Percentiles rank a stretch among this genome's conserved stretches.
phyloP scores from a whole-genome alignment of 2,329 filamentous ascomycete species.

The Chaetothyriales sp. region DNA sequence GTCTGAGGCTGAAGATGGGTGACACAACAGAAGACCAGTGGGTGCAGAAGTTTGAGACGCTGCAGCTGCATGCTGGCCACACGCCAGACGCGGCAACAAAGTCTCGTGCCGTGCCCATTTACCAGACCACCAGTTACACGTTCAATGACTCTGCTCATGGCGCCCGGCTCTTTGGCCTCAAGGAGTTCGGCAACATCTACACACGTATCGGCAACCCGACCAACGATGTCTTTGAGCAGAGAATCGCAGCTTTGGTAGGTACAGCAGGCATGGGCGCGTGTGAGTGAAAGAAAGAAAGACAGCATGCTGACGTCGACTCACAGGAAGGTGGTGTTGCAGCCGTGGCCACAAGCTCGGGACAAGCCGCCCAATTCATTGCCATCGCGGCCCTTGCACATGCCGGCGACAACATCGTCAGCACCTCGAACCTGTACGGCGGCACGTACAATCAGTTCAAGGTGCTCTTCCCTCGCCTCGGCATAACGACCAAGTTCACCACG shows the following conservation, averaged over 20 bases:
- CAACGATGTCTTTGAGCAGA: conserved; percentile 87
- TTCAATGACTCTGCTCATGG: conserved; percentile 97
- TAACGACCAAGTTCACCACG: conserved; percentile 66
- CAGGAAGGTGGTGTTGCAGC: conserved; percentile 57
- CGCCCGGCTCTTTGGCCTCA: conserved; percentile 85
- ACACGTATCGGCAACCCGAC: conserved; percentile 93
- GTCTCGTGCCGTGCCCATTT: conserved; percentile 84
- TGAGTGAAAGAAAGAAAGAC: conserved; percentile 37
- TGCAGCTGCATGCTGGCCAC: conserved; percentile 75
- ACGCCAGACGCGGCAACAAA: conserved; percentile 68
- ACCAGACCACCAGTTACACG: conserved; percentile 79
- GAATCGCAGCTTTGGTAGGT: conserved; percentile 12
- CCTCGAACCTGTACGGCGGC: conserved; percentile 74
- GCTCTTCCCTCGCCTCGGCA: conserved; percentile 61
- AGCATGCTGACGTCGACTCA: conserved; percentile 36
- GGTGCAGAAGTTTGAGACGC: conserved; percentile 55
- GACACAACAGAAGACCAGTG: conserved; percentile 11
- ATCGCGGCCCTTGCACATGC: conserved; percentile 60
- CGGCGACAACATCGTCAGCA: conserved; percentile 80
- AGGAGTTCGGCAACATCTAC: conserved; percentile 97
- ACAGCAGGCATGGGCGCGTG: background rate
- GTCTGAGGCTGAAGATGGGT: background rate
- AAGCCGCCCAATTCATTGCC: conserved; percentile 76
- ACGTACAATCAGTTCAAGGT: conserved; percentile 94
- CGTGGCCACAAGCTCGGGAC: conserved; percentile 55